These are phyloP conservation scores for Aspergillus candidus DNA, from an alignment of 2,329 filamentous ascomycete species.

Conservation along the genomic window DNA sequence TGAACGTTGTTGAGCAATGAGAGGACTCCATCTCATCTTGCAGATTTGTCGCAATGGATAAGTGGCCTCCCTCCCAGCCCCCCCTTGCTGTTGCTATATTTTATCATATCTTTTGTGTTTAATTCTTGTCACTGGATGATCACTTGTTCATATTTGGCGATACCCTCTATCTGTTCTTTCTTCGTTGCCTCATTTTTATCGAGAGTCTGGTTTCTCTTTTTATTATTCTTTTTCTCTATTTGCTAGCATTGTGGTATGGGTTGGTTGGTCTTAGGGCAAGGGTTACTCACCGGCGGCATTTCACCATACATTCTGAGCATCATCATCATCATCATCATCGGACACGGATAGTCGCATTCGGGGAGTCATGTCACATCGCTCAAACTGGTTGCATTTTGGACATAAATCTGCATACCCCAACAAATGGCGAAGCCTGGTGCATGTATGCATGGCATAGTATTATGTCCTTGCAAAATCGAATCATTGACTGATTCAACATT, in stretches of 20 bases:
- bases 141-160: slow-evolving; percentile 19
- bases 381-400: slow-evolving; percentile 15
- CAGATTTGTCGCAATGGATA: too few species aligned
- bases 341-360: slow-evolving; percentile 16
- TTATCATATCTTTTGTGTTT: slow-evolving; percentile 7
- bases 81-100: too few species aligned
- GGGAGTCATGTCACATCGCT: slow-evolving; percentile 12
- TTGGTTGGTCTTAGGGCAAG: slow-evolving; percentile 7
- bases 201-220: slow-evolving; percentile 9
- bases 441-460: neutral
- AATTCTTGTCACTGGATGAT: slow-evolving; percentile 13
- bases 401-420: slow-evolving; percentile 1
- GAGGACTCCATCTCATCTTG: too few species aligned
- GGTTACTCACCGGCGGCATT: slow-evolving; percentile 2
- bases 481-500: slow-evolving; percentile 3
- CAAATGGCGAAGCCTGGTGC: slow-evolving; percentile 10
- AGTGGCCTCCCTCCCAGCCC: too few species aligned
- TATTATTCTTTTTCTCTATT: slow-evolving; percentile 9
- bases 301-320: neutral
- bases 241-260: slow-evolving; percentile 4
- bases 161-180: slow-evolving; percentile 19
- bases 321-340: slow-evolving; percentile 5
- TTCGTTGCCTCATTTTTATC: slow-evolving; percentile 12
- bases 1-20: too few species aligned
- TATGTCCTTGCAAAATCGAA: neutral